These are phyloP conservation scores for Calonectria honghensis DNA, from an alignment of 2,329 filamentous ascomycete genomes.

Conservation along the genomic window DNA sequence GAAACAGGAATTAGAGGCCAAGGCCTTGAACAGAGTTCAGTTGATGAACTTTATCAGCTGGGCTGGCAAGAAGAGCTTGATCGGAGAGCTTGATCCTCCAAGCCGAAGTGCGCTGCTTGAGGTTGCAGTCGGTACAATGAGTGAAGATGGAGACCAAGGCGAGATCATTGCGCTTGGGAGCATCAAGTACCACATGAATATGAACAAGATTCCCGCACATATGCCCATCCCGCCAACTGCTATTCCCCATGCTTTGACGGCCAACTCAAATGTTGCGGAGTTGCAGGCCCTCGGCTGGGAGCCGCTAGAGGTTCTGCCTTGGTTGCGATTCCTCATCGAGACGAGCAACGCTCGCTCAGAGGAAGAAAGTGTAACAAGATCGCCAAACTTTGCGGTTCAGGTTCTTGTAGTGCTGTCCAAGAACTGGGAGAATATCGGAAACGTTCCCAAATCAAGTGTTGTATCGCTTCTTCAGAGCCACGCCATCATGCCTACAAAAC, in stretches of 20 bases:
- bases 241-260: conserved; percentile 89
- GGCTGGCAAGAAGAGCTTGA: conserved; percentile 82
- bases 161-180: conserved; percentile 85
- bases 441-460: conserved; percentile 79
- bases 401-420: conserved; percentile 89
- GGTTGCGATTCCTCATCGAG: conserved; percentile 88
- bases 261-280: conserved; percentile 78
- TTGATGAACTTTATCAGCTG: conserved; percentile 89
- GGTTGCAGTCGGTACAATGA: conserved; percentile 84
- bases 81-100: conserved; percentile 81
- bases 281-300: conserved; percentile 90
- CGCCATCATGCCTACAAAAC: conserved; percentile 90
- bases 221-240: conserved; percentile 88
- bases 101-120: conserved; percentile 83
- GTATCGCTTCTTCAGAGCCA: conserved; percentile 78
- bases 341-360: conserved; percentile 75
- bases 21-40: conserved; percentile 86
- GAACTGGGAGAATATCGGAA: conserved; percentile 88
- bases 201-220: conserved; percentile 86
- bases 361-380: conserved; percentile 82
- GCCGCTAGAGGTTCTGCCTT: conserved; percentile 88
- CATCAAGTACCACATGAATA: conserved; percentile 84
- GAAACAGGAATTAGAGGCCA: conserved; percentile 86
- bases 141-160: conserved; percentile 76
- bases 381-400: conserved; percentile 83